Conservation (phyloP, 2,329 filamentous ascomycete genomes). For the Apiospora rasikravindrae region DNA sequence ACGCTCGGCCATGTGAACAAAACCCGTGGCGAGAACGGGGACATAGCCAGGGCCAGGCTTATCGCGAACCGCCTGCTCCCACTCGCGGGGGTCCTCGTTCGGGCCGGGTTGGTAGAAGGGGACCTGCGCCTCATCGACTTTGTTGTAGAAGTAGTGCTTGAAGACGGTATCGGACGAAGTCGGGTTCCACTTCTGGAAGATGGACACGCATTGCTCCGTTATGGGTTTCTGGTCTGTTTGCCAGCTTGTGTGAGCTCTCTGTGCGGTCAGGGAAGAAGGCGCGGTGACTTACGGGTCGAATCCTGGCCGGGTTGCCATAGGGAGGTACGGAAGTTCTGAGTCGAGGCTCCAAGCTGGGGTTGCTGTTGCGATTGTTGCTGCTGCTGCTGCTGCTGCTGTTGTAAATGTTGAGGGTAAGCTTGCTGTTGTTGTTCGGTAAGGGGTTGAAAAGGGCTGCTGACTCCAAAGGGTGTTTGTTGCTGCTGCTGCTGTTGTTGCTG, state of each 20-base stretch:
- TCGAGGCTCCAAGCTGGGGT: conserved; percentile 33
- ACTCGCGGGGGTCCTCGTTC: conserved; percentile 76
- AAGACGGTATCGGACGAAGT: conserved; percentile 72
- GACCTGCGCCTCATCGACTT: conserved; percentile 75
- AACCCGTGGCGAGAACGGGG: conserved; percentile 77
- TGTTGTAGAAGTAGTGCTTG: conserved; percentile 88
- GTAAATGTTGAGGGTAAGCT: conserved; percentile 46
- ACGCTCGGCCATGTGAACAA: conserved; percentile 72
- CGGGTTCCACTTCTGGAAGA: conserved; percentile 78
- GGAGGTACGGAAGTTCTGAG: conserved; percentile 47
- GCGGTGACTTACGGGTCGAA: conserved; percentile 49
- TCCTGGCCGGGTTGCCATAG: conserved; percentile 60
- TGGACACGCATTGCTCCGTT: conserved; percentile 72
- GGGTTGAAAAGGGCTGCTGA: conserved; percentile 30
- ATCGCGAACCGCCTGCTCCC: conserved; percentile 82
- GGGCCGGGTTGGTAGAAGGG: conserved; percentile 76
- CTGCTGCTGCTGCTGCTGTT: conserved; percentile 46
- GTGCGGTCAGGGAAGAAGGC: conserved; percentile 36
- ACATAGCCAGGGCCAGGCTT: conserved; percentile 80
- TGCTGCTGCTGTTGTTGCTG: conserved; percentile 38
- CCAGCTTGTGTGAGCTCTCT: conserved; percentile 19
- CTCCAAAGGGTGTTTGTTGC: conserved; percentile 31
- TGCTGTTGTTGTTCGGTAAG: conserved; percentile 40
- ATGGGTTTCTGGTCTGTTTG: conserved; percentile 71
- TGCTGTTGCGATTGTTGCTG: conserved; percentile 29